Conservation (phyloP, 345 rosid species). For the Isatis tinctoria region DNA sequence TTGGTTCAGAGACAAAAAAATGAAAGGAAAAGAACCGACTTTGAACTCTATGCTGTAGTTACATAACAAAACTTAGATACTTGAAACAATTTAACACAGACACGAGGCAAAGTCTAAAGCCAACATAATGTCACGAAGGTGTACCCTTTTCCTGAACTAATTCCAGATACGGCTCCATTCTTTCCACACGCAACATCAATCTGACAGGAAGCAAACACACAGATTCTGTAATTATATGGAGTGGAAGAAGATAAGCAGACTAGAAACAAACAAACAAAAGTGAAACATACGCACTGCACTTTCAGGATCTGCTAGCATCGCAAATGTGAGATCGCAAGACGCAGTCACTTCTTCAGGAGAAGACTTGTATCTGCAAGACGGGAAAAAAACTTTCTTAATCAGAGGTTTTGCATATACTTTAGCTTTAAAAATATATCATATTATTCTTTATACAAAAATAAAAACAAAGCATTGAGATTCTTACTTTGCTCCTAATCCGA, state of each 20-base stretch:
- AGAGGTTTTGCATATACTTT: not conserved
- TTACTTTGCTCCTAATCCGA: conserved; percentile 85
- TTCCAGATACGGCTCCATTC: conserved; percentile 71
- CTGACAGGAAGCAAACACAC: conserved; percentile 39
- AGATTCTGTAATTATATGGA: conserved; percentile 13
- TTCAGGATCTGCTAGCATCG: conserved; percentile 97
- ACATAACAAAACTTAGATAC: not conserved
- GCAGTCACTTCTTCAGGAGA: conserved; percentile 92
- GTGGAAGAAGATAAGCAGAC: conserved; percentile 3
- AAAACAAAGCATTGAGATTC: conserved; percentile 18
- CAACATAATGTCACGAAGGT: not conserved
- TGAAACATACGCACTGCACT: conserved; percentile 91
- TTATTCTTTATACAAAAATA: not conserved
- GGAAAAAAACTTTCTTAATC: not conserved
- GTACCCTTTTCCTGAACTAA: conserved; percentile 91
- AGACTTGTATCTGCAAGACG: conserved; percentile 55
- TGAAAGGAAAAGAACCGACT: not conserved
- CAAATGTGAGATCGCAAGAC: conserved; percentile 75
- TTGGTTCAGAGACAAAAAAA: not conserved
- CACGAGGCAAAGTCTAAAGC: not conserved
- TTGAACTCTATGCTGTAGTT: not conserved
- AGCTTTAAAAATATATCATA: not conserved
- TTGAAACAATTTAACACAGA: not conserved
- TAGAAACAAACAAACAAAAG: conserved; percentile 2
- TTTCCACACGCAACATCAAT: conserved; percentile 83